phyloP scores from a whole-genome alignment of 306 rosid genomes.

The Malus orientalis region DNA sequence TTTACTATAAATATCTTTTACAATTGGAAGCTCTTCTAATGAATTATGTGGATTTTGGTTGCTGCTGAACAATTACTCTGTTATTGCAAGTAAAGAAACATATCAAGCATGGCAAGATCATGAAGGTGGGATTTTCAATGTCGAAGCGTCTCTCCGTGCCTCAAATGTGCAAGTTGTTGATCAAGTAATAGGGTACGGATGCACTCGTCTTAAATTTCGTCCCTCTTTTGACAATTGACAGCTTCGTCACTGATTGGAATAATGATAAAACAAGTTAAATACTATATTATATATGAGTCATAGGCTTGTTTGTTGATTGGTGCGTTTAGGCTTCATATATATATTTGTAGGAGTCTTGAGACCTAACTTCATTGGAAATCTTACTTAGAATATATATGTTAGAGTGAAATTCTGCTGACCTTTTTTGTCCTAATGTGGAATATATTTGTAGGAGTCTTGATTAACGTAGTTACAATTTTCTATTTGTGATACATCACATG shows the following conservation, averaged over 20 bases:
- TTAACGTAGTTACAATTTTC: too few relatives aligned
- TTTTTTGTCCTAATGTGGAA: too few relatives aligned
- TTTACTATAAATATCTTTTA: background rate
- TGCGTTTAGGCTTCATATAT: too few relatives aligned
- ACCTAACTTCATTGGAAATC: background rate
- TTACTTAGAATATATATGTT: background rate
- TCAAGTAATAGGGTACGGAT: conserved; percentile 62
- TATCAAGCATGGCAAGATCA: conserved; percentile 89
- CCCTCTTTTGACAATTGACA: background rate
- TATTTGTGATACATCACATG: too few relatives aligned
- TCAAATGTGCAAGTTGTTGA: conserved; percentile 86
- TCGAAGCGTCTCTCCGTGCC: conserved; percentile 85
- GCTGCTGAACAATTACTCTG: background rate
- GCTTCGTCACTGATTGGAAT: too few relatives aligned
- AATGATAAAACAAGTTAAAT: too few relatives aligned
- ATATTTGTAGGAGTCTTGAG: background rate
- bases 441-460: too few relatives aligned
- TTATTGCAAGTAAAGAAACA: conserved; percentile 71
- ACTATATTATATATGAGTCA: background rate
- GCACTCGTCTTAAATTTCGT: background rate
- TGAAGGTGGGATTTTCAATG: conserved; percentile 88
- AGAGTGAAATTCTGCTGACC: background rate
- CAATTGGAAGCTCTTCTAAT: background rate
- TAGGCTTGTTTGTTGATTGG: background rate
- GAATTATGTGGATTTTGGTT: background rate